Conservation (phyloP, 176 grass and related monocot species). For the Carex scoparia region DNA sequence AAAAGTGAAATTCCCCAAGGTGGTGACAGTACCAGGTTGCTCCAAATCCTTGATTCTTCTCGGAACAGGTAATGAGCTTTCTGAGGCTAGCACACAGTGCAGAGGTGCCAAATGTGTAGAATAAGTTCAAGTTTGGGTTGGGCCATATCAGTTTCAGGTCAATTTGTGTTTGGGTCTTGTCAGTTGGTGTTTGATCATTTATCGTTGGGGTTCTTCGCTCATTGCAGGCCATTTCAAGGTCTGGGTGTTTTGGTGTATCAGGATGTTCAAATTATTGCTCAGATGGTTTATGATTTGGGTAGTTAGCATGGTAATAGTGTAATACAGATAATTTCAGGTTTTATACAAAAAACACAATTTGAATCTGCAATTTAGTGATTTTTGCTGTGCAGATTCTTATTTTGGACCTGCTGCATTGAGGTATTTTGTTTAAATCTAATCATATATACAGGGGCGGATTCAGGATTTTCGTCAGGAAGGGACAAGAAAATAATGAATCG, state of each 20-base stretch:
- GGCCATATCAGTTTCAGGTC: not conserved
- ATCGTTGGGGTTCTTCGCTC: not conserved
- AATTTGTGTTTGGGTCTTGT: not conserved
- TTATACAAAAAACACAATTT: no score
- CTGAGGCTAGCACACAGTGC: no score
- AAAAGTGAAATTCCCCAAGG: conserved; percentile 67
- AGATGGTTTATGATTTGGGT: not conserved
- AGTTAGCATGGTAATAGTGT: not conserved
- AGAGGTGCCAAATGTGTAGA: not conserved
- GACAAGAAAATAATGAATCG: no score
- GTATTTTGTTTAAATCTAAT: no score
- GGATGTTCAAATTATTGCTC: not conserved
- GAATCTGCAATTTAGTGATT: no score
- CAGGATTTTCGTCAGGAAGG: no score
- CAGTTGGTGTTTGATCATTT: not conserved
- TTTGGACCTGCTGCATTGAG: no score
- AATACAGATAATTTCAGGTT: no score
- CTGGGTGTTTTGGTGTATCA: not conserved
- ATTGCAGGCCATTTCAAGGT: not conserved
- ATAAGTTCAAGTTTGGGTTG: not conserved
- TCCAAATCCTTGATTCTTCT: conserved; percentile 44
- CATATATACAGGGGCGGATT: no score
- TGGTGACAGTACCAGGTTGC: conserved; percentile 47
- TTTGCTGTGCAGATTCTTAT: no score
- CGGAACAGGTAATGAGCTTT: conserved; percentile 50